Evolutionary conservation across 2,329 filamentous ascomycete species (phyloP).

Genomic region (Didymella segeticola): DNA sequence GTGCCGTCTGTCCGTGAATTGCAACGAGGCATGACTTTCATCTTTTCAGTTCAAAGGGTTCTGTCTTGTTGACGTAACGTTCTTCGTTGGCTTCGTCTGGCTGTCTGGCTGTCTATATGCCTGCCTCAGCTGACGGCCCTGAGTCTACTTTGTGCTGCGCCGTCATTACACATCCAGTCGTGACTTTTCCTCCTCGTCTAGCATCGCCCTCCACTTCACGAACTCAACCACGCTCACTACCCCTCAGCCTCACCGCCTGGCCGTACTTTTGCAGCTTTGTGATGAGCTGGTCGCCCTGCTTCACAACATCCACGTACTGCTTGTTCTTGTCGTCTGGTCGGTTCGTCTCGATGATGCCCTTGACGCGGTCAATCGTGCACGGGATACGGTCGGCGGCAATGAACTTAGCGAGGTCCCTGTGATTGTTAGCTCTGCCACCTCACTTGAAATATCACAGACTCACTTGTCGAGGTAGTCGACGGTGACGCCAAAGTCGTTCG

Average conservation of each 20-base stretch:
- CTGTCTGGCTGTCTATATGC: too few species aligned
- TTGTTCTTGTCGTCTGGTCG: slow-evolving; percentile 99
- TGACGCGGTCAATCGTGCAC: slow-evolving; percentile 96
- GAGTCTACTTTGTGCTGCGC: slow-evolving; percentile 30
- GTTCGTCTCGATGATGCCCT: slow-evolving; percentile 97
- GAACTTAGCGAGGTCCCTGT: slow-evolving; percentile 91
- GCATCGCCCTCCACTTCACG: too few species aligned
- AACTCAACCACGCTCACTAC: slow-evolving; percentile 82
- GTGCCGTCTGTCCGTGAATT: not conserved
- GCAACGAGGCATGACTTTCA: too few species aligned
- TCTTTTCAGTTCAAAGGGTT: not conserved
- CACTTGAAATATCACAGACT: slow-evolving; percentile 41
- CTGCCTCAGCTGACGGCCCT: slow-evolving; percentile 23
- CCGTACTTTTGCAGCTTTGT: slow-evolving; percentile 99
- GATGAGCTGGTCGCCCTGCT: slow-evolving; percentile 96
- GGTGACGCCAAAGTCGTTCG: slow-evolving; percentile 93
- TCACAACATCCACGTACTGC: slow-evolving; percentile 97
- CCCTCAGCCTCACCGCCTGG: slow-evolving; percentile 90
- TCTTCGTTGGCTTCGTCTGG: slow-evolving; percentile 8
- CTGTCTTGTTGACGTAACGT: not conserved
- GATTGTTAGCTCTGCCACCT: slow-evolving; percentile 17
- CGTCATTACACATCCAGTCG: slow-evolving; percentile 27
- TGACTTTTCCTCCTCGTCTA: not conserved
- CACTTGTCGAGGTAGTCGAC: slow-evolving; percentile 96
- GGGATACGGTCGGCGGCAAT: slow-evolving; percentile 93